Evolutionary conservation across 1,284 basidiomycete species (phyloP).

Genomic region (Hemileia vastatrix): DNA sequence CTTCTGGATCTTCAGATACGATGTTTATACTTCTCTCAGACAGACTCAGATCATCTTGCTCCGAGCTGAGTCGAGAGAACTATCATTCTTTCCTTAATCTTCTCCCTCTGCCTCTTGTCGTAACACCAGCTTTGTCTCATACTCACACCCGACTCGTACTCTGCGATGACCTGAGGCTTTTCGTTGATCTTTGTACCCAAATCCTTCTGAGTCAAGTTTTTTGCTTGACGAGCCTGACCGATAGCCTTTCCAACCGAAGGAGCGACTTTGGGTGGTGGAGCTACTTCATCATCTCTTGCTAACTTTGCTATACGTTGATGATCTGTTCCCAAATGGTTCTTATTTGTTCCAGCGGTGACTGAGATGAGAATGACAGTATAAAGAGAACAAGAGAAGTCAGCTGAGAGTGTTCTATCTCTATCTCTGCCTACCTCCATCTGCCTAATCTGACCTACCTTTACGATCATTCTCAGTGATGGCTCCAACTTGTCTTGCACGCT

Average conservation of each 20-base stretch:
- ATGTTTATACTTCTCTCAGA: too few species aligned
- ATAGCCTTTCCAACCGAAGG: conserved; percentile 41
- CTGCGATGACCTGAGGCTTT: conserved; percentile 37
- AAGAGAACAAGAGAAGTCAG: not conserved
- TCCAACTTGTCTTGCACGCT: conserved; percentile 39
- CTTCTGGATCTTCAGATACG: too few species aligned
- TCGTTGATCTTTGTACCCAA: conserved; percentile 41
- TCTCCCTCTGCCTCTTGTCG: too few species aligned
- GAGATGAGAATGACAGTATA: not conserved
- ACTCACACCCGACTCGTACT: conserved; percentile 33
- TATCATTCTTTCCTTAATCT: too few species aligned
- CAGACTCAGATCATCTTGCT: too few species aligned
- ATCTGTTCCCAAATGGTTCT: conserved; percentile 36
- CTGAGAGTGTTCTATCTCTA: too few species aligned
- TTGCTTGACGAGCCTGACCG: conserved; percentile 35
- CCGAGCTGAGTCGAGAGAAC: too few species aligned
- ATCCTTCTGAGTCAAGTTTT: conserved; percentile 40
- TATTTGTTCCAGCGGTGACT: conserved; percentile 39
- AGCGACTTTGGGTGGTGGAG: conserved; percentile 38
- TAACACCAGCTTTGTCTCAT: too few species aligned
- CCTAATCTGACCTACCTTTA: conserved; percentile 27
- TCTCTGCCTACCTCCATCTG: too few species aligned
- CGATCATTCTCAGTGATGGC: conserved; percentile 41
- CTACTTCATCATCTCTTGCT: conserved; percentile 41
- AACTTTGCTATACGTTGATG: conserved; percentile 42